Percentiles rank a stretch among this genome's conserved stretches.
Evolutionary conservation across 2,329 filamentous ascomycete species (phyloP).

Genomic region (Myriosclerotinia duriaeana): DNA sequence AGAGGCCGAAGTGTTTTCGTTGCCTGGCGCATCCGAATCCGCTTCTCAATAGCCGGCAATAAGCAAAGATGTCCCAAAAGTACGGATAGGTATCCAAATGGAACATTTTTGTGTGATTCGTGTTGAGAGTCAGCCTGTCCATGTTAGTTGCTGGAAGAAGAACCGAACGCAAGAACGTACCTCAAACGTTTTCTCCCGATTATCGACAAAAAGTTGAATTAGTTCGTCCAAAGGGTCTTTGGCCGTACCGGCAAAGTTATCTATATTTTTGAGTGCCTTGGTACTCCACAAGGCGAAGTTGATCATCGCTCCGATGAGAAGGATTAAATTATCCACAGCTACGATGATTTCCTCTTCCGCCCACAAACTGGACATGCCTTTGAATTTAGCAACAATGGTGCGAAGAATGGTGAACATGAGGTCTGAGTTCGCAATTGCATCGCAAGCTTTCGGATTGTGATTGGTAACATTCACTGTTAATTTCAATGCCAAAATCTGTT

Average conservation of each 20-base stretch:
- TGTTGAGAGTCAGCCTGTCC: conserved; percentile 66
- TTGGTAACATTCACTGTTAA: conserved; percentile 86
- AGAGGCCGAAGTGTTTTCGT: conserved; percentile 50
- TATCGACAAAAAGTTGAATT: conserved; percentile 64
- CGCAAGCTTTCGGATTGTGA: conserved; percentile 68
- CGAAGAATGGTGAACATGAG: conserved; percentile 52
- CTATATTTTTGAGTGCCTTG: conserved; percentile 53
- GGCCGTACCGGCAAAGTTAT: conserved; percentile 43
- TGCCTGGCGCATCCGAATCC: conserved; percentile 47
- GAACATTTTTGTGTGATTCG: conserved; percentile 77
- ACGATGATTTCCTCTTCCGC: conserved; percentile 51
- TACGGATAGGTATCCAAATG: conserved; percentile 82
- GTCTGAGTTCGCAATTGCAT: conserved; percentile 62
- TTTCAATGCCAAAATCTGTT: conserved; percentile 50
- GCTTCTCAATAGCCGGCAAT: conserved; percentile 46
- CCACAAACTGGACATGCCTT: conserved; percentile 49
- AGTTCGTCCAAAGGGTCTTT: conserved; percentile 57
- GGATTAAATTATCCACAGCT: conserved; percentile 68
- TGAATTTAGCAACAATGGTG: conserved; percentile 54
- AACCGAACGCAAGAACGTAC: conserved; percentile 49
- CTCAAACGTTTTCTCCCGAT: conserved; percentile 64
- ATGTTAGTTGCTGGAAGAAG: conserved; percentile 18
- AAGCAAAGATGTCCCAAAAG: conserved; percentile 80
- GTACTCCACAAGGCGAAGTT: conserved; percentile 81
- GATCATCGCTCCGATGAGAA: conserved; percentile 79